A percentile compares a stretch with the other conserved stretches of the same genome.
Evolutionary conservation across 257 asterid species (phyloP).

Genomic region (Coffea canephora): DNA sequence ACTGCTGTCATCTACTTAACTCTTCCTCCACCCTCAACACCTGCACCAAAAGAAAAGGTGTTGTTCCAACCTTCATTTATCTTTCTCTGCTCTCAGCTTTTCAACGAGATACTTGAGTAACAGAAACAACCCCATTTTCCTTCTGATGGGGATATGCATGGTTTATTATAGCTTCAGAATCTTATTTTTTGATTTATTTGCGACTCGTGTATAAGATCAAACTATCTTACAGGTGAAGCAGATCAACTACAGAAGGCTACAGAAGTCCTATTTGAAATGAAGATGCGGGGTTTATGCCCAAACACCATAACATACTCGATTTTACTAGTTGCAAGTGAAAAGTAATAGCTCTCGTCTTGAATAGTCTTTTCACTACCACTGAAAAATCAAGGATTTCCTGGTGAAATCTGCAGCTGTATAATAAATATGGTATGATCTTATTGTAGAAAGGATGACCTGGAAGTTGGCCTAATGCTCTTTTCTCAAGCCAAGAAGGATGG

Average conservation of each 20-base stretch:
- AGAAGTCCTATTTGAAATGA: slow-evolving; percentile 68
- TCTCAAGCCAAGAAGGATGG: slow-evolving; percentile 89
- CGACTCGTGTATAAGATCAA: not conserved
- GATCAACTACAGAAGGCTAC: slow-evolving; percentile 74
- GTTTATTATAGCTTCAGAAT: not conserved
- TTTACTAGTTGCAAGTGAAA: slow-evolving; percentile 85
- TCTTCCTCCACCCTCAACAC: not conserved
- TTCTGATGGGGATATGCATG: too few species aligned
- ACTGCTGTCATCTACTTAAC: not conserved
- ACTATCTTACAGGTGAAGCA: slow-evolving; percentile 61
- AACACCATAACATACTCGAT: slow-evolving; percentile 87
- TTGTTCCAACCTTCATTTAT: not conserved
- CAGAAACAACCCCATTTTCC: not conserved
- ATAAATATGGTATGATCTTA: slow-evolving; percentile 14
- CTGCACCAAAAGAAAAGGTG: slow-evolving; percentile 4
- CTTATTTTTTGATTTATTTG: not conserved
- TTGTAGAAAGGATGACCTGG: slow-evolving; percentile 81
- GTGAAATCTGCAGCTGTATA: slow-evolving; percentile 19
- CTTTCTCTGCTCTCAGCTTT: not conserved
- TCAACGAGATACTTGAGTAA: not conserved
- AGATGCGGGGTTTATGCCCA: slow-evolving; percentile 61
- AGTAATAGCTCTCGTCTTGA: slow-evolving; percentile 53
- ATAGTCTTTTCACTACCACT: not conserved
- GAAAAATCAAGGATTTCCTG: slow-evolving; percentile 9
- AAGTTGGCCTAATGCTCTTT: slow-evolving; percentile 69